Evolutionary conservation across 352 stramenopile species (phyloP).

Genomic region (Phytopythium delawarense): DNA sequence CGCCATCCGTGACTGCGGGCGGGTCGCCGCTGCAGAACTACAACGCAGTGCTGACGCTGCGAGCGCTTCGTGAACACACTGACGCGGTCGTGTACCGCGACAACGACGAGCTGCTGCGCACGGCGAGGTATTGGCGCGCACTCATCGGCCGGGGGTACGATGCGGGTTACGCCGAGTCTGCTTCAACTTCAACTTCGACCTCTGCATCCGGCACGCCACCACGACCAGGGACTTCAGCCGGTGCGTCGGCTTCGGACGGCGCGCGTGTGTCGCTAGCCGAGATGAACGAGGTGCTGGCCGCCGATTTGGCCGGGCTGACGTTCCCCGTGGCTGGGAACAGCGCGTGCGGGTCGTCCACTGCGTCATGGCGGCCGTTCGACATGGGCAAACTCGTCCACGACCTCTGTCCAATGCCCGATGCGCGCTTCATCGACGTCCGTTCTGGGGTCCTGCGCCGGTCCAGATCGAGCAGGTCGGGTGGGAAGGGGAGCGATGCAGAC

Average conservation of each 20-base stretch:
- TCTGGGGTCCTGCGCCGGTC: slow-evolving; percentile 24
- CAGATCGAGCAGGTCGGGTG: slow-evolving; percentile 9
- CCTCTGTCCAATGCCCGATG: slow-evolving; percentile 45
- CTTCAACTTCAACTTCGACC: neutral
- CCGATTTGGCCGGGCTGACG: slow-evolving; percentile 56
- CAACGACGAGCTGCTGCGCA: slow-evolving; percentile 77
- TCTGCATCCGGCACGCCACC: neutral
- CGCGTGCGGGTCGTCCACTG: slow-evolving; percentile 5
- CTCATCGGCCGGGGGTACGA: neutral
- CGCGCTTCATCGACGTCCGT: slow-evolving; percentile 69
- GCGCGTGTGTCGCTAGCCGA: slow-evolving; percentile 44
- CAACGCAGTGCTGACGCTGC: slow-evolving; percentile 74
- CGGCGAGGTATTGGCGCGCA: slow-evolving; percentile 43
- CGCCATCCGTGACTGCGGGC: slow-evolving; percentile 51
- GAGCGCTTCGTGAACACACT: slow-evolving; percentile 58
- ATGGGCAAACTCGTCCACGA: slow-evolving; percentile 55
- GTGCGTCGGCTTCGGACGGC: slow-evolving; percentile 3
- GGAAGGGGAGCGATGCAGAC: neutral
- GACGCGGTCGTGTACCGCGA: slow-evolving; percentile 84
- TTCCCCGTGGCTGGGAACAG: slow-evolving; percentile 26
- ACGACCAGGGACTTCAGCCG: neutral
- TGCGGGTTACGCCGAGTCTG: neutral
- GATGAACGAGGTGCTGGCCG: slow-evolving; percentile 50
- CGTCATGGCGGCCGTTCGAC: slow-evolving; percentile 30
- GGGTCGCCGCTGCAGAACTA: slow-evolving; percentile 87